Base-by-base conservation (phyloP, 192 early-diverging fungal species). In the Gorgonomyces haynaldii region DNA sequence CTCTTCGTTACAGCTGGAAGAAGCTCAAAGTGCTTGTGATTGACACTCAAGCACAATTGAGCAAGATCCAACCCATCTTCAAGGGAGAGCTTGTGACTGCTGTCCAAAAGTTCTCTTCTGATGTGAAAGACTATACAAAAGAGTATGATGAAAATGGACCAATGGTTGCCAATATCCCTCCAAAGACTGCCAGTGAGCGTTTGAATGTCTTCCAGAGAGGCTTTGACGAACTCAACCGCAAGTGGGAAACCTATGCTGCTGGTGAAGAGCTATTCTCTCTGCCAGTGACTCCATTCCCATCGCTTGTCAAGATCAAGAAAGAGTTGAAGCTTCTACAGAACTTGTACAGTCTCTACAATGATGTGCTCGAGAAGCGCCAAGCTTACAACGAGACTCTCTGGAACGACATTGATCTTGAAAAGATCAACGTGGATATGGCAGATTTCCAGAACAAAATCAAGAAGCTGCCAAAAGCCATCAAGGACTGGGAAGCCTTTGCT, bases 401-500 rank as follows among this genome's bases (percentile, higher is more conserved):
- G 78, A 54, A 52, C 4, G 78, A 80, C 23, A 42, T 80, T 3
- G 58, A 80, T 40, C 44, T 79, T 24, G 68, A 76, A 25, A 45
- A 60, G 15, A 80, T 80, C 52, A 80, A 73, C 50, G 60, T 42
- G 24, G 76, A 79, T 47, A 74, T 78, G 70, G 64, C 44, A 30
- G 72, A 76, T 36, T 78, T 79, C 64, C 76, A 80, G 47, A 60
- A 63, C 53, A 79, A 78, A 40, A 79, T 79, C 54, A 78, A 79
- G 52, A 79, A 79, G 65, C 66, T 79, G 19, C 77, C 77, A 0
- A 79, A 78, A 32, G 75, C 74, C 6, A 67, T 79, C 28, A 76
- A 78, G 37, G 77, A 78, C 15, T 79, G 77, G 77, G 75, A 79
- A 39, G 67, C 74, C 16, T 79, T 79, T 59, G 51, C 70, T 15